Conservation (phyloP, 2,329 filamentous ascomycete genomes). For the Atkinsonella texensis region DNA sequence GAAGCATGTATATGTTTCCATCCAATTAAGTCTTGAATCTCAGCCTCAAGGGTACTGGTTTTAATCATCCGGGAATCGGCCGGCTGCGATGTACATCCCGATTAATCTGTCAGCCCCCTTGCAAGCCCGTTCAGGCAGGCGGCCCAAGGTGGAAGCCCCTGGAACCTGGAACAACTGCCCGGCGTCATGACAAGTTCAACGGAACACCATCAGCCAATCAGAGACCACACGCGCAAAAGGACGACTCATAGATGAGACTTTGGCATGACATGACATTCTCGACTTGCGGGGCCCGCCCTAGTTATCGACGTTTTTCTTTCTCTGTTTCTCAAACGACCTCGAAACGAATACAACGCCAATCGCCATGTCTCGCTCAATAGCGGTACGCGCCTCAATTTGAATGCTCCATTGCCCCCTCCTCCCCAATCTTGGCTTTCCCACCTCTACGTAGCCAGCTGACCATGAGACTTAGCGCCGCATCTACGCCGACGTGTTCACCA, state of each 20-base stretch:
- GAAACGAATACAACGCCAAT: background rate
- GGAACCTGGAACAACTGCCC: background rate
- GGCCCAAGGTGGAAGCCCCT: slow-evolving; percentile 1
- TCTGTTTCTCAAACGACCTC: background rate
- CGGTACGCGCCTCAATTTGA: slow-evolving; percentile 11
- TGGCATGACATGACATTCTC: background rate
- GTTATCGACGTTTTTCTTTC: background rate
- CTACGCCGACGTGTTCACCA: slow-evolving; percentile 28
- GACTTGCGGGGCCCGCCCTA: too few relatives aligned
- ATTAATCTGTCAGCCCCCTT: too few relatives aligned
- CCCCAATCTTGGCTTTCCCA: too few relatives aligned
- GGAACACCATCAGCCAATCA: too few relatives aligned
- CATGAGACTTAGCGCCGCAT: slow-evolving; percentile 19
- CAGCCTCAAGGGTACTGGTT: too few relatives aligned
- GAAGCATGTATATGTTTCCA: too few relatives aligned
- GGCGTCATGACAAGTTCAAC: too few relatives aligned
- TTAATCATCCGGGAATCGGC: too few relatives aligned
- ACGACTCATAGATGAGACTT: background rate
- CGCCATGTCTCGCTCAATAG: slow-evolving; percentile 22
- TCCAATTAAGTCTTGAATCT: too few relatives aligned
- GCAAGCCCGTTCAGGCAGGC: background rate
- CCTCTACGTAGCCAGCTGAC: background rate
- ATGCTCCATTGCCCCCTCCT: too few relatives aligned
- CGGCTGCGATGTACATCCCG: too few relatives aligned
- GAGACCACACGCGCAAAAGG: background rate